Conservation (phyloP, 257 asterid genomes). For the Salvia rosmarinus region DNA sequence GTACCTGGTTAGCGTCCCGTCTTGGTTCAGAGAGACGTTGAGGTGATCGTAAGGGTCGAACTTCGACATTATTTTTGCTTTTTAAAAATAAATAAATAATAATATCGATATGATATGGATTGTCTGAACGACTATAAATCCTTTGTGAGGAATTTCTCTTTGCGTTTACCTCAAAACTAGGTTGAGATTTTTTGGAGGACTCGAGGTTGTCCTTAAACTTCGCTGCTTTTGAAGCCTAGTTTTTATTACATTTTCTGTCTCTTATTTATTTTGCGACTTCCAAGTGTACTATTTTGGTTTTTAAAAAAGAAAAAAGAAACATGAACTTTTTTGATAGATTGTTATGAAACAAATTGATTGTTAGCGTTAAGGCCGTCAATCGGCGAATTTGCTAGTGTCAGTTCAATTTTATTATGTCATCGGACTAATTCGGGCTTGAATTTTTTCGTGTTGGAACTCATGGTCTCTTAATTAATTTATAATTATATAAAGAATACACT, state of each 20-base stretch:
- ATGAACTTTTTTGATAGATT: too few species aligned
- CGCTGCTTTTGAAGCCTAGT: slow-evolving; percentile 14
- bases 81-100: too few species aligned
- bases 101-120: too few species aligned
- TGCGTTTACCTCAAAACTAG: slow-evolving; percentile 9
- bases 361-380: too few species aligned
- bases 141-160: slow-evolving; percentile 4
- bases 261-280: neutral
- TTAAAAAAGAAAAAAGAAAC: too few species aligned
- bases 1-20: slow-evolving; percentile 77
- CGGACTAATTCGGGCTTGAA: too few species aligned
- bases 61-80: slow-evolving; percentile 47
- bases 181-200: neutral
- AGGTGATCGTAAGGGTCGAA: slow-evolving; percentile 83
- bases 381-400: too few species aligned
- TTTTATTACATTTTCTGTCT: neutral
- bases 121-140: neutral
- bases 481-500: too few species aligned
- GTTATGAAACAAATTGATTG: too few species aligned
- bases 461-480: too few species aligned
- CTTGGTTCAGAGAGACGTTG: slow-evolving; percentile 49
- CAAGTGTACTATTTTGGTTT: neutral
- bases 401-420: too few species aligned
- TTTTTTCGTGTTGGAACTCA: too few species aligned
- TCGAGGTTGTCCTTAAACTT: slow-evolving; percentile 30